A percentile compares a stretch with the other conserved stretches of the same genome.
phyloP scores from a whole-genome alignment of 805 yeast genomes.

The Ascoidea tarda region DNA sequence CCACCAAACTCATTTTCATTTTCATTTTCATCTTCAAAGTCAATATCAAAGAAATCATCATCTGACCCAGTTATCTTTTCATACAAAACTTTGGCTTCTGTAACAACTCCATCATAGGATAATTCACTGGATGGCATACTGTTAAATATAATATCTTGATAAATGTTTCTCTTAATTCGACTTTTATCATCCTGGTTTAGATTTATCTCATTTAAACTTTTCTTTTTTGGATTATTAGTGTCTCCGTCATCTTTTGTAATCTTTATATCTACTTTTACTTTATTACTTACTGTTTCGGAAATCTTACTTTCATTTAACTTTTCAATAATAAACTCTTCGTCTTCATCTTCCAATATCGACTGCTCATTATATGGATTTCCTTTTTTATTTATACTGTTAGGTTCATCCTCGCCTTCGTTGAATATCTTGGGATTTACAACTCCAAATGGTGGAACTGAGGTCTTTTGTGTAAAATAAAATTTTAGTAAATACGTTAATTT shows the following conservation, averaged over 20 bases:
- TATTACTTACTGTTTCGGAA: not conserved
- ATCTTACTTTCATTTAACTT: slow-evolving; percentile 2
- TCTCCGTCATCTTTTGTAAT: not conserved
- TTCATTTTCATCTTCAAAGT: slow-evolving; percentile 89
- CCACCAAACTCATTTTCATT: slow-evolving; percentile 21
- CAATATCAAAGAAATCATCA: slow-evolving; percentile 93
- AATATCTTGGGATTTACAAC: slow-evolving; percentile 29
- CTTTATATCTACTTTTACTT: not conserved
- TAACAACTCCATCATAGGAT: slow-evolving; percentile 81
- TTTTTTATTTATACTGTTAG: slow-evolving; percentile 22
- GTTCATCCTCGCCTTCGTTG: slow-evolving; percentile 16
- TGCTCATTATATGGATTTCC: not conserved
- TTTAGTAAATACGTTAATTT: slow-evolving; percentile 48
- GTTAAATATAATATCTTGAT: slow-evolving; percentile 19
- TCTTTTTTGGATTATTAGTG: not conserved
- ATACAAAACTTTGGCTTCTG: slow-evolving; percentile 67
- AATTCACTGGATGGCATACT: slow-evolving; percentile 74
- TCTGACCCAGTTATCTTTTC: slow-evolving; percentile 78
- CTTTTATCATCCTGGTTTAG: not conserved
- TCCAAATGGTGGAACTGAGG: slow-evolving; percentile 43
- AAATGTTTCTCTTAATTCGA: no score
- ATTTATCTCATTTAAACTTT: no score
- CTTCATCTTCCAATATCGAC: slow-evolving; percentile 13
- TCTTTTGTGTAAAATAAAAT: slow-evolving; percentile 44
- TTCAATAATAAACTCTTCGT: slow-evolving; percentile 5